Evolutionary conservation across 1,284 basidiomycete genomes (phyloP).

Genomic region (Ceraceosorus guamensis): DNA sequence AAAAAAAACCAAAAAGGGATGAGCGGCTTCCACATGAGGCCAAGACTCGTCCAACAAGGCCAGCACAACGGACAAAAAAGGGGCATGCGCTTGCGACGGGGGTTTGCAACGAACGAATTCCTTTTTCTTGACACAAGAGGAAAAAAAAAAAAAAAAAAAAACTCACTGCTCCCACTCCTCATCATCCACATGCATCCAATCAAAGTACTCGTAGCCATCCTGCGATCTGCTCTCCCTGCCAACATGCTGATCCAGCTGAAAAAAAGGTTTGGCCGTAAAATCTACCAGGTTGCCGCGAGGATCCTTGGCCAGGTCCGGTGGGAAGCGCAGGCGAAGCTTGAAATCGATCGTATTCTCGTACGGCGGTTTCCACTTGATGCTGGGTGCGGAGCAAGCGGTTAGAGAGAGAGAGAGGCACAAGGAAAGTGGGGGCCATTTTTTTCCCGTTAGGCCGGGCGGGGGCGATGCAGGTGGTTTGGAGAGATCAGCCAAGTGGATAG

Average conservation of each 20-base stretch:
- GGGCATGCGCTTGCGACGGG: no score
- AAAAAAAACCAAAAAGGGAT: no score
- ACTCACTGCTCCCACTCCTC: slow-evolving; percentile 85
- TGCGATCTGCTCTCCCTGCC: slow-evolving; percentile 50
- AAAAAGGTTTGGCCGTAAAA: slow-evolving; percentile 74
- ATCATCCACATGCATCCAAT: slow-evolving; percentile 76
- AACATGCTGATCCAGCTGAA: slow-evolving; percentile 70
- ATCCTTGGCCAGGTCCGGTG: slow-evolving; percentile 53
- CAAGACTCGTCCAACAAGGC: no score
- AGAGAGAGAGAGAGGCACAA: no score
- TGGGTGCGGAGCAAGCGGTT: not conserved
- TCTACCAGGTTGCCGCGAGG: slow-evolving; percentile 57
- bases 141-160: not conserved
- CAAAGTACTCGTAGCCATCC: slow-evolving; percentile 70
- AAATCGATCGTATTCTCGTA: slow-evolving; percentile 98
- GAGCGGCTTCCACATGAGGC: slow-evolving; percentile 9
- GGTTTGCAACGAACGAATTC: no score
- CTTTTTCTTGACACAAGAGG: no score
- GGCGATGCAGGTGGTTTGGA: slow-evolving; percentile 6
- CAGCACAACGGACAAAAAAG: no score
- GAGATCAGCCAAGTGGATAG: slow-evolving; percentile 4
- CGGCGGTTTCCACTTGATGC: slow-evolving; percentile 91
- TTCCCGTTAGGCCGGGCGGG: not conserved
- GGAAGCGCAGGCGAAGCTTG: slow-evolving; percentile 85
- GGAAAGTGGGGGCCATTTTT: not conserved